A percentile compares a stretch with the other conserved stretches of the same genome.
phyloP scores from a whole-genome alignment of 2,329 filamentous ascomycete genomes.

The Aspergillus aculeatinus region DNA sequence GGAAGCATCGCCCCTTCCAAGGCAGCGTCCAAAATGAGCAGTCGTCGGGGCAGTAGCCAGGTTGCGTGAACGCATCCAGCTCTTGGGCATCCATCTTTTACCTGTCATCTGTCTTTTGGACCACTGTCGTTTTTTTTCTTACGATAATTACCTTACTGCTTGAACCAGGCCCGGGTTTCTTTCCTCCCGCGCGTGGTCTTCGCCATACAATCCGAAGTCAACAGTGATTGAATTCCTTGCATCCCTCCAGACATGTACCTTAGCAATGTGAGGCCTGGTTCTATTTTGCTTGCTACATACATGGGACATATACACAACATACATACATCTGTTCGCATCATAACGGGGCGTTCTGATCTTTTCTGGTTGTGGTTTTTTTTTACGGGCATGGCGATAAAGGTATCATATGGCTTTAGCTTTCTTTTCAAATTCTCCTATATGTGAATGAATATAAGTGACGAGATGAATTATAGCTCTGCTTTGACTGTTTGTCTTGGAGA shows the following conservation, averaged over 20 bases:
- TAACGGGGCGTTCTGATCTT: background rate
- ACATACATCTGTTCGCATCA: background rate
- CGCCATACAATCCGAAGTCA: background rate
- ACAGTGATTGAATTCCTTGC: background rate
- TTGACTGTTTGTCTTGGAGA: no score
- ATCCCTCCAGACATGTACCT: background rate
- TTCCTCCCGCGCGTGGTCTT: background rate
- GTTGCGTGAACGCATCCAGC: slow-evolving; percentile 20
- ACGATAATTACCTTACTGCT: background rate
- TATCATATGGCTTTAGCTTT: background rate
- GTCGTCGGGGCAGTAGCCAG: slow-evolving; percentile 32
- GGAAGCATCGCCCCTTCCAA: slow-evolving; percentile 24
- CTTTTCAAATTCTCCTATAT: background rate
- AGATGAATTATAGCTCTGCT: no score
- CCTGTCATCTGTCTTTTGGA: slow-evolving; percentile 2
- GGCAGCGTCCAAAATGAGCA: slow-evolving; percentile 26
- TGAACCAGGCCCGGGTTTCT: background rate
- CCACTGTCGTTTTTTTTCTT: background rate
- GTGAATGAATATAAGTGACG: no score
- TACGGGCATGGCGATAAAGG: background rate
- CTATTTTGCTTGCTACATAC: background rate
- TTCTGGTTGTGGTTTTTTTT: background rate
- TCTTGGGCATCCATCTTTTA: slow-evolving; percentile 1
- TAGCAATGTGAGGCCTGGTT: background rate
- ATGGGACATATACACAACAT: background rate